A percentile compares a stretch with the other conserved stretches of the same genome.
phyloP scores from a whole-genome alignment of 768 basidiomycete species.

The Amanita polypyramis region DNA sequence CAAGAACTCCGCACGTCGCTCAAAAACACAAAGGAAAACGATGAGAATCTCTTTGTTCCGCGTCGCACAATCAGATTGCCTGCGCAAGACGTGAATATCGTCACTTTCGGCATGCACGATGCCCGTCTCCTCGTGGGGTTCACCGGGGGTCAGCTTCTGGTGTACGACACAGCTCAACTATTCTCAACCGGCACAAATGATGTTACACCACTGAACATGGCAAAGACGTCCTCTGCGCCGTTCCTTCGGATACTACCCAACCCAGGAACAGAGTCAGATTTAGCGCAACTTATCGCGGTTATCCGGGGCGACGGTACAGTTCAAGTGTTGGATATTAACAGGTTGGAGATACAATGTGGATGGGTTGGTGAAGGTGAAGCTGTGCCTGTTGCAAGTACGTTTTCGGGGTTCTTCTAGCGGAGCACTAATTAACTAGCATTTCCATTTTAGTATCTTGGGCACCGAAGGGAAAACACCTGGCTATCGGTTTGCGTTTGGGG shows the following conservation, averaged over 20 bases:
- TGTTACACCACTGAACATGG: slow-evolving; percentile 37
- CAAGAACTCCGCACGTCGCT: slow-evolving; percentile 48
- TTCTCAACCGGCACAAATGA: slow-evolving; percentile 34
- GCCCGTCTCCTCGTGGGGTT: slow-evolving; percentile 50
- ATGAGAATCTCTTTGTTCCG: slow-evolving; percentile 32
- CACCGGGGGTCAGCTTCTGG: slow-evolving; percentile 45
- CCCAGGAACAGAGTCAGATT: slow-evolving; percentile 41
- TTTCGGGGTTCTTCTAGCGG: slow-evolving; percentile 1
- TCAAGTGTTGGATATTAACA: slow-evolving; percentile 43
- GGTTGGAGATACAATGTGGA: slow-evolving; percentile 46
- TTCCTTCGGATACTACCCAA: slow-evolving; percentile 52
- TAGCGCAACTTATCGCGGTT: slow-evolving; percentile 50
- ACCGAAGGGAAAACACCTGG: slow-evolving; percentile 78
- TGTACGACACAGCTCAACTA: slow-evolving; percentile 46
- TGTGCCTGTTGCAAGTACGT: slow-evolving; percentile 50
- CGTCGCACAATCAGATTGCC: slow-evolving; percentile 37
- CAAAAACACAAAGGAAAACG: slow-evolving; percentile 28
- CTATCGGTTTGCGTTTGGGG: slow-evolving; percentile 60
- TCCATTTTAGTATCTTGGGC: slow-evolving; percentile 65
- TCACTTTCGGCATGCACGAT: slow-evolving; percentile 51
- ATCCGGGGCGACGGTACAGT: slow-evolving; percentile 39
- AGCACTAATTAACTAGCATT: slow-evolving; percentile 5
- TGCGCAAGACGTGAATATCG: slow-evolving; percentile 35
- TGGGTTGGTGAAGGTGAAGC: slow-evolving; percentile 36
- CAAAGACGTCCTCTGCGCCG: slow-evolving; percentile 32